These are phyloP conservation scores for Phoenix roebelenii DNA, from an alignment of 176 grass and related monocot species.

Conservation along the genomic window DNA sequence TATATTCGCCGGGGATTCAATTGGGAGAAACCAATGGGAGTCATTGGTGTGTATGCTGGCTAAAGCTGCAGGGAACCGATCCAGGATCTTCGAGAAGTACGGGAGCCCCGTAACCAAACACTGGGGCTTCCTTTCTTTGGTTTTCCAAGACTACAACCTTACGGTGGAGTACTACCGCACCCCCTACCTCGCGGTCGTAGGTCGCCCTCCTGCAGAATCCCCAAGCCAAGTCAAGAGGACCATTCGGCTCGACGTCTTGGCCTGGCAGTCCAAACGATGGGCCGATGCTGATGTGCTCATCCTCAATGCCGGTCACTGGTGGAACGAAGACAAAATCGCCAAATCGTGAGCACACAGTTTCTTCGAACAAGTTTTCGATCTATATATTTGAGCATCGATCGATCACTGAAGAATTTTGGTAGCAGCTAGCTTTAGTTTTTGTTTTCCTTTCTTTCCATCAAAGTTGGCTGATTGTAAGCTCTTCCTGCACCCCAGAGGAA, in stretches of 20 bases:
- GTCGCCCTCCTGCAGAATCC: background rate
- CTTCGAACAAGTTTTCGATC: too few species aligned
- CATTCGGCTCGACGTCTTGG: slow-evolving; percentile 27
- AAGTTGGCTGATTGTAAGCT: background rate
- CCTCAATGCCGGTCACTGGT: slow-evolving; percentile 44
- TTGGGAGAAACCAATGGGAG: slow-evolving; percentile 25
- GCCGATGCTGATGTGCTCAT: slow-evolving; percentile 28
- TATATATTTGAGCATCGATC: background rate
- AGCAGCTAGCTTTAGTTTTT: too few species aligned
- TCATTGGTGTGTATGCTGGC: slow-evolving; percentile 21
- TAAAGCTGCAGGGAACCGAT: background rate
- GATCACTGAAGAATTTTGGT: too few species aligned
- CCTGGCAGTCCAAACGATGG: slow-evolving; percentile 19
- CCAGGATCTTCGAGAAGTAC: slow-evolving; percentile 14
- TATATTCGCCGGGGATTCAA: slow-evolving; percentile 17
- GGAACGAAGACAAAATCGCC: slow-evolving; percentile 31
- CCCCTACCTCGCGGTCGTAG: slow-evolving; percentile 23
- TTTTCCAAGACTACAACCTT: slow-evolving; percentile 37
- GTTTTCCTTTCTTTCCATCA: too few species aligned
- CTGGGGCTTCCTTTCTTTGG: slow-evolving; percentile 22
- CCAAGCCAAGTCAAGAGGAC: slow-evolving; percentile 6
- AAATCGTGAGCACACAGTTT: slow-evolving; percentile 9
- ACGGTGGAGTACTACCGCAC: slow-evolving; percentile 43
- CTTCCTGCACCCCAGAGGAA: slow-evolving; percentile 24
- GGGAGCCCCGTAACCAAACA: slow-evolving; percentile 17